These are phyloP conservation scores for Stentor coeruleus DNA, from an alignment of 73 alveolate genomes.

Conservation along the genomic window DNA sequence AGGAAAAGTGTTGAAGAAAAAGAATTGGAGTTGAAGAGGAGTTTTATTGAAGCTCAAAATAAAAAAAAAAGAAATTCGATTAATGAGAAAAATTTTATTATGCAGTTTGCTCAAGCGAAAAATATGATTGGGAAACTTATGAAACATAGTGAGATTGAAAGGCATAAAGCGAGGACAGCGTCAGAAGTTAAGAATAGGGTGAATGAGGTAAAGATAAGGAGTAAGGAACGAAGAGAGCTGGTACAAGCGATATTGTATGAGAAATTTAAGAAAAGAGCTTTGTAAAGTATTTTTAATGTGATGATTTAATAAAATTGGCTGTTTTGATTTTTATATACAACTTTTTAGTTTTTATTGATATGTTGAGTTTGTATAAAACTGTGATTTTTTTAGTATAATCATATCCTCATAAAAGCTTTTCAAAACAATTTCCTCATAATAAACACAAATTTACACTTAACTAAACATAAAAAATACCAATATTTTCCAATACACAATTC, in stretches of 20 bases:
- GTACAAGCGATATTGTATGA: background rate
- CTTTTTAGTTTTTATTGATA: too few species aligned
- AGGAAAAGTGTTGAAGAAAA: background rate
- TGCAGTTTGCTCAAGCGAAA: background rate
- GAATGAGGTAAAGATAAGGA: background rate
- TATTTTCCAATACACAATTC: too few species aligned
- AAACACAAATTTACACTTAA: too few species aligned
- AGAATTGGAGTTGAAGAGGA: background rate
- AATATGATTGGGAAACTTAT: background rate
- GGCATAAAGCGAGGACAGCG: background rate
- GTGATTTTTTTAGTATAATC: too few species aligned
- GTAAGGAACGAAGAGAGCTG: background rate
- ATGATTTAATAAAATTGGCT: too few species aligned
- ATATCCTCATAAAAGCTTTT: too few species aligned
- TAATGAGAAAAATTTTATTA: background rate
- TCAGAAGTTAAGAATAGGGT: background rate
- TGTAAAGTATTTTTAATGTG: background rate
- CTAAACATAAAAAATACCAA: too few species aligned
- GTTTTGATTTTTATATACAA: too few species aligned
- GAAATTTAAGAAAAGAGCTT: background rate
- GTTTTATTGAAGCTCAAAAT: background rate
- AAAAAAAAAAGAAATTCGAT: background rate
- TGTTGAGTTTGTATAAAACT: too few species aligned
- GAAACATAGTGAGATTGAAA: background rate
- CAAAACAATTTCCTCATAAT: too few species aligned